Conservation (phyloP, 1,284 basidiomycete genomes). For the Trichosporon asahii region DNA sequence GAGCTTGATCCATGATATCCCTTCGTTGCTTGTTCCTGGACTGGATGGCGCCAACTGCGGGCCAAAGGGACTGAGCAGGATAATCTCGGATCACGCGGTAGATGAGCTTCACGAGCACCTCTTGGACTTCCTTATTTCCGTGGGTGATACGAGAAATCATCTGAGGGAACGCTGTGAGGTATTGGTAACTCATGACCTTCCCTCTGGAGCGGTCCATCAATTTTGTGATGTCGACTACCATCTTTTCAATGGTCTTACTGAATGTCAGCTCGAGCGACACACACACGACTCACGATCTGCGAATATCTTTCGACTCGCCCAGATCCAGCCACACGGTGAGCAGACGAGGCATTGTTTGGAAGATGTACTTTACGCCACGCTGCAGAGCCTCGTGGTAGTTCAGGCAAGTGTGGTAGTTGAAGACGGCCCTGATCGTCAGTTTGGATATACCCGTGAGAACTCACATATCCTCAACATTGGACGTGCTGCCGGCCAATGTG, state of each 20-base stretch:
- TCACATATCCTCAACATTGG: slow-evolving; percentile 19
- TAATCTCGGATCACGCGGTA: slow-evolving; percentile 70
- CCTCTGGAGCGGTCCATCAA: slow-evolving; percentile 62
- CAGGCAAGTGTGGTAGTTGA: slow-evolving; percentile 54
- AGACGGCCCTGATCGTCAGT: slow-evolving; percentile 21
- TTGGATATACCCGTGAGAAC: neutral
- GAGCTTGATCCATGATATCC: slow-evolving; percentile 37
- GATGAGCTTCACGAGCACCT: slow-evolving; percentile 68
- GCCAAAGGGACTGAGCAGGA: slow-evolving; percentile 91
- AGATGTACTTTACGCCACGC: slow-evolving; percentile 91
- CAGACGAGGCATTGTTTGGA: slow-evolving; percentile 89
- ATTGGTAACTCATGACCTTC: slow-evolving; percentile 70
- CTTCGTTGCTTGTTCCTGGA: slow-evolving; percentile 69
- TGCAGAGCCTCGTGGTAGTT: slow-evolving; percentile 72
- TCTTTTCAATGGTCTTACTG: neutral
- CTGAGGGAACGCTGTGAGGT: slow-evolving; percentile 95
- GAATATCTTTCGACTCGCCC: slow-evolving; percentile 60
- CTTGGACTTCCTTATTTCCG: slow-evolving; percentile 65
- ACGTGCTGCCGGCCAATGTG: slow-evolving; percentile 34
- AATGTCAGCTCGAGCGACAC: neutral
- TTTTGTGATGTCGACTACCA: slow-evolving; percentile 54
- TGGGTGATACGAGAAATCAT: slow-evolving; percentile 93
- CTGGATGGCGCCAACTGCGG: slow-evolving; percentile 82
- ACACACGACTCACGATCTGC: slow-evolving; percentile 28
- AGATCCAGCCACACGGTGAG: slow-evolving; percentile 94